Evolutionary conservation across 805 yeast species (phyloP).

Genomic region (Cyberlindnera americana): DNA sequence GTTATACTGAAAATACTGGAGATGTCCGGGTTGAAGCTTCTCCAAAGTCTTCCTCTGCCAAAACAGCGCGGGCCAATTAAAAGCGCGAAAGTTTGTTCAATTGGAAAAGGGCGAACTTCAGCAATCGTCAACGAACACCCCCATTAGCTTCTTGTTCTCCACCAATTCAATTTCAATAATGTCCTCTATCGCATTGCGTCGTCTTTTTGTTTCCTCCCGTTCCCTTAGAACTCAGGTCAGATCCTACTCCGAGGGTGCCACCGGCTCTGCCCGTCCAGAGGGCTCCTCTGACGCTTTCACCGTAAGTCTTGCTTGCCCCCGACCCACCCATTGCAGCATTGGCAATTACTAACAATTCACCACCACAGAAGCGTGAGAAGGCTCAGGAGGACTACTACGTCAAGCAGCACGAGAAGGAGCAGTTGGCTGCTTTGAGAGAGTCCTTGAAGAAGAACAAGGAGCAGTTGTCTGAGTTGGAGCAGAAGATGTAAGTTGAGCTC

Average conservation of each 20-base stretch:
- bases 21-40: constrained; percentile 21
- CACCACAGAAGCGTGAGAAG: constrained; percentile 75
- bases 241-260: constrained; percentile 51
- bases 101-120: not conserved
- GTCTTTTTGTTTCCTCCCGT: constrained; percentile 33
- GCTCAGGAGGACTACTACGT: constrained; percentile 86
- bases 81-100: constrained; percentile 4
- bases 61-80: constrained; percentile 16
- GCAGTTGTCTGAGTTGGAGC: constrained; percentile 48
- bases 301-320: constrained; percentile 31
- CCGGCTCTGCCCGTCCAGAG: constrained; percentile 55
- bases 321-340: not conserved
- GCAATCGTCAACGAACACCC: not conserved
- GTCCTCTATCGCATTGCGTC: constrained; percentile 33
- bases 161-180: constrained; percentile 18
- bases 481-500: constrained; percentile 33
- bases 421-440: constrained; percentile 70
- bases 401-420: constrained; percentile 88
- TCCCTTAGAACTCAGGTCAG: constrained; percentile 25
- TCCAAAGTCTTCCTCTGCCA: too few relatives aligned
- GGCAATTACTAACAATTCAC: constrained; percentile 11
- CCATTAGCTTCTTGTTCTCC: not conserved
- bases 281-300: constrained; percentile 59
- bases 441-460: constrained; percentile 73
- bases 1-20: not conserved